Evolutionary conservation across 2,329 filamentous ascomycete genomes (phyloP), one percentile per base, ranked within the genome.

Genomic region (Fusarium sp.): DNA sequence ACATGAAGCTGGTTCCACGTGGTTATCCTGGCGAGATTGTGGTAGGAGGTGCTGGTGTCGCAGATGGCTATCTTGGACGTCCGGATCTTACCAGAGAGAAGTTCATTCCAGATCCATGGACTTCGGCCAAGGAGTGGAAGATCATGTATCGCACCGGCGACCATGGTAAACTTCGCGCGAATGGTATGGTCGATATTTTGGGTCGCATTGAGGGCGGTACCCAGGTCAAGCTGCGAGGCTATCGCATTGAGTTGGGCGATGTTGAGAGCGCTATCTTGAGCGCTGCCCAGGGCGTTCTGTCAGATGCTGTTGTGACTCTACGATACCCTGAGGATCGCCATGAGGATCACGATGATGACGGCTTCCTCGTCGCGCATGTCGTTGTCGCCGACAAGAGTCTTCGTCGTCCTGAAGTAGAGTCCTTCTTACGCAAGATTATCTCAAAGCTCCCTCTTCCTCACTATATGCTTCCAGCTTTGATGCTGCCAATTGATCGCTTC

Each of bases 191-290:
- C 1, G 58, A 80, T 3, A 76, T 83, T 36, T 61, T 80, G 11
- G 83, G 83, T 1, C 82, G 85, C 0, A 81, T 84, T 3, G 76
- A 66, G 3, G 84, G 83, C 8, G 84, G 87, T 58, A 84, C 81
- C 2, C 82, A 86, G 48, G 76, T 88, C 69, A 88, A 88, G 71
- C 75, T 88, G 4, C 78, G 81, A 5, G 85, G 85, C 2, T 58
- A 84, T 6, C 81, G 85, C 2, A 82, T 88, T 30, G 86, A 89
- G 20, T 76, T 89, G 1, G 73, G 79, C 7, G 88, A 89, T 5
- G 58, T 79, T 6, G 70, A 73, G 28, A 58, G 42, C 9, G 50
- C 70, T 1, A 48, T 73, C 7, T 28, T 72, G 15, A 56, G 32
- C 18, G 36, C 68, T 3, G 53, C 70, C 0, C 39, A 69, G 13